Percentiles rank a stretch among this genome's conserved stretches.
These are phyloP conservation scores for Jackrogersella minutella DNA, from an alignment of 495 filamentous ascomycete species.

Conservation along the genomic window DNA sequence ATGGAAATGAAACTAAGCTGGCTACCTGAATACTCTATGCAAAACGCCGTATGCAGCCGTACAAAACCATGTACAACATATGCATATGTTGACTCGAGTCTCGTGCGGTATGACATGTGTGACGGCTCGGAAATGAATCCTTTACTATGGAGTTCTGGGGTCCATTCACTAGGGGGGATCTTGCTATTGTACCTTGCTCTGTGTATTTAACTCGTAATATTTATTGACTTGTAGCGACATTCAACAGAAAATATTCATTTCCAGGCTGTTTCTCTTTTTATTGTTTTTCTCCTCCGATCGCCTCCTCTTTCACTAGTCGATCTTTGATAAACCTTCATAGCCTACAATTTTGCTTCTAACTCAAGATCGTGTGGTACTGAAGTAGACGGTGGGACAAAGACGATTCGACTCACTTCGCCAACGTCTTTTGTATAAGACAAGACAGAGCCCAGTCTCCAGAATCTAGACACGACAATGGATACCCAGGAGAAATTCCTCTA, in stretches of 20 bases:
- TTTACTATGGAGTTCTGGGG: conserved; percentile 1
- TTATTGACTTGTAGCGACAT: conserved; percentile 16
- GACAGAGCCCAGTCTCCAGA: neutral
- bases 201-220: no score
- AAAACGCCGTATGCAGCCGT: conserved; percentile 9
- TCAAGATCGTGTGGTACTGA: neutral
- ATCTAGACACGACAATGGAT: conserved; percentile 18
- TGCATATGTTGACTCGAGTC: conserved; percentile 9
- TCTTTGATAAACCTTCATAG: no score
- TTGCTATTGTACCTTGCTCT: neutral
- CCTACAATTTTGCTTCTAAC: neutral
- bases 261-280: conserved; percentile 2
- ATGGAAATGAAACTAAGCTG: conserved; percentile 6
- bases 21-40: neutral
- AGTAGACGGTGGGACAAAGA: neutral
- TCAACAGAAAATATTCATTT: neutral
- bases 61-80: neutral
- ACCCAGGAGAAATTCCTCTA: conserved; percentile 30
- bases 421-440: neutral
- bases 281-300: neutral
- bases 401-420: neutral
- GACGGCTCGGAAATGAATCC: conserved; percentile 13
- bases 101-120: conserved; percentile 19
- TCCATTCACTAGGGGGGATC: neutral
- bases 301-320: neutral